Conservation (phyloP, 345 rosid species). For the Hibiscus mutabilis region DNA sequence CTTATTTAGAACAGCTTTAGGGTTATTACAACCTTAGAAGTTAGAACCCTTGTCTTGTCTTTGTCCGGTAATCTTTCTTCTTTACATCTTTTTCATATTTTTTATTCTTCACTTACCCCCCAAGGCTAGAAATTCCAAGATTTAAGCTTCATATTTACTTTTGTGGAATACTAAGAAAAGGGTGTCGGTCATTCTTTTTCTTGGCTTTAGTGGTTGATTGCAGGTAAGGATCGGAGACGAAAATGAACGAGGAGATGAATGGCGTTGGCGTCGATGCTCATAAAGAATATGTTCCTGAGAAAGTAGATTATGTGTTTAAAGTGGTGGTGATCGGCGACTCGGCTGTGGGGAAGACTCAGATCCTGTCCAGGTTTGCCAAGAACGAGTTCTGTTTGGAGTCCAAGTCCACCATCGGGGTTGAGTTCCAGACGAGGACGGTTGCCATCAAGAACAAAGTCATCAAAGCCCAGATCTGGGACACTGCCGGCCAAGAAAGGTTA, state of each 20-base stretch:
- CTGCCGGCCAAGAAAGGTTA: constrained; percentile 94
- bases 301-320: constrained; percentile 65
- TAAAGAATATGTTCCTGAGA: constrained; percentile 30
- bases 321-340: constrained; percentile 83
- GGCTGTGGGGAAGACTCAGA: constrained; percentile 75
- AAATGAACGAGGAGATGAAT: constrained; percentile 62
- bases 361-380: constrained; percentile 67
- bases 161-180: neutral
- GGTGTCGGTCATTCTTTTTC: neutral
- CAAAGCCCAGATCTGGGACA: constrained; percentile 97
- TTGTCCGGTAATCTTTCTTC: neutral
- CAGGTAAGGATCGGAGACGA: neutral
- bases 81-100: neutral
- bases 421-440: constrained; percentile 72
- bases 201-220: neutral
- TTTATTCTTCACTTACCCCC: neutral
- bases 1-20: neutral
- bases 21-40: neutral
- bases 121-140: neutral
- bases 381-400: constrained; percentile 65
- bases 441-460: constrained; percentile 49
- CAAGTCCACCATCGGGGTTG: constrained; percentile 81
- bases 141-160: neutral
- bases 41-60: constrained; percentile 5
- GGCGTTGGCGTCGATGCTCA: constrained; percentile 32